Percentiles rank a stretch among this genome's conserved stretches.
These are phyloP conservation scores for Porpolomopsis calyptriformis DNA, from an alignment of 768 basidiomycete genomes.

Conservation along the genomic window DNA sequence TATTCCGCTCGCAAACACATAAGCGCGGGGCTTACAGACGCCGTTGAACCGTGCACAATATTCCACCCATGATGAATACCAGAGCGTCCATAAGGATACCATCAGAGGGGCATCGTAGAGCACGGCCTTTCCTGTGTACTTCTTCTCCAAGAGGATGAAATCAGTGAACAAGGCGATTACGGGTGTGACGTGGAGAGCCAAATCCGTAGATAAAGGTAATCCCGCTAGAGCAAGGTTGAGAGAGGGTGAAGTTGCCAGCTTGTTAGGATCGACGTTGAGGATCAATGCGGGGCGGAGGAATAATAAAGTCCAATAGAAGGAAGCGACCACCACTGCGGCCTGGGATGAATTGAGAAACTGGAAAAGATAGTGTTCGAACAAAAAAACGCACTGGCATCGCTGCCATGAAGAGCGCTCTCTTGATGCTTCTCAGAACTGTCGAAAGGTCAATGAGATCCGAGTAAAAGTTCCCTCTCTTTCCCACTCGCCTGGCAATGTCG, in stretches of 20 bases:
- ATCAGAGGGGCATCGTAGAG: conserved; percentile 21
- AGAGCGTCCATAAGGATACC: conserved; percentile 21
- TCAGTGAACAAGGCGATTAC: conserved; percentile 48
- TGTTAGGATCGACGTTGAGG: conserved; percentile 22
- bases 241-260: conserved; percentile 16
- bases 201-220: conserved; percentile 45
- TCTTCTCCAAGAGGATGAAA: conserved; percentile 56
- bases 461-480: no score
- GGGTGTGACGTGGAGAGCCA: conserved; percentile 59
- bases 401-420: conserved; percentile 50
- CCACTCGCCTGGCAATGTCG: conserved; percentile 20
- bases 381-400: conserved; percentile 47
- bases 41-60: conserved; percentile 53
- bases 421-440: conserved; percentile 32
- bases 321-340: conserved; percentile 30
- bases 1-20: neutral
- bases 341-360: conserved; percentile 8
- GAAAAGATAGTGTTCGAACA: neutral
- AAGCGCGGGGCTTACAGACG: conserved; percentile 49
- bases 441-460: conserved; percentile 6
- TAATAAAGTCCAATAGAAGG: conserved; percentile 63
- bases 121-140: conserved; percentile 30
- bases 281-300: conserved; percentile 49
- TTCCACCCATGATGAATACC: conserved; percentile 61
- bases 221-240: conserved; percentile 23